Evolutionary conservation across 352 stramenopile genomes (phyloP), one percentile per base, ranked within the genome.

Genomic region (Phytopythium chamaehyphon): DNA sequence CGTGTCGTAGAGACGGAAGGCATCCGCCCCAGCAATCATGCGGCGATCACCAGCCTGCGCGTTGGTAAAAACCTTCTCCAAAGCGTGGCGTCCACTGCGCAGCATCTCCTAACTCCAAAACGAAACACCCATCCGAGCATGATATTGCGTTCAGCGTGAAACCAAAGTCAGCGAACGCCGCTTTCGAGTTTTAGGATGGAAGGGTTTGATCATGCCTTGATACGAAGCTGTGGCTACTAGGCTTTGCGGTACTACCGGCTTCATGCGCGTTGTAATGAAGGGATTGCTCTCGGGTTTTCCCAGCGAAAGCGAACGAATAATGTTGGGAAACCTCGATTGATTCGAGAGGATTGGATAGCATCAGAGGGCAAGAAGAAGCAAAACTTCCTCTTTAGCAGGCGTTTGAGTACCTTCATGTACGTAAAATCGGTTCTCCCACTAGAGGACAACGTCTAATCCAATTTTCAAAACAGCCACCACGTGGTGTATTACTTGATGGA

Each of bases 401-500:
- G 19, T 65, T 97, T 7, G 88, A 96, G 48, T 97, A 86, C 88
- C 90, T 37, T 6, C 9, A 15, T 47, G 2, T n/a, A n/a, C n/a
- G n/a, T n/a, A n/a, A n/a, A n/a, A n/a, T n/a, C n/a, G n/a, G n/a
- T n/a, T n/a, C n/a, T n/a, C n/a, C n/a, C n/a, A n/a, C n/a, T n/a
- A n/a, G n/a, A n/a, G n/a, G n/a, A n/a, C n/a, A n/a, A n/a, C 54
- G 16, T n/a, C 23, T 40, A 18, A 3, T 28, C 28, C 28, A 33
- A 5, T 35, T 33, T 26, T 19, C 6, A 12, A 36, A 59, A 2
- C 26, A 69, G 48, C 71, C 83, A 8, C 84, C 88, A 3, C 78
- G 81, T 2, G 89, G 90, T 5, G 76, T 97, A 19, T 45, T 97
- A 37, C 66, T 97, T 12, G 95, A 96, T 47, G 90, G 90, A 0